Conservation (phyloP, 257 asterid genomes). For the Solanum virginianum region DNA sequence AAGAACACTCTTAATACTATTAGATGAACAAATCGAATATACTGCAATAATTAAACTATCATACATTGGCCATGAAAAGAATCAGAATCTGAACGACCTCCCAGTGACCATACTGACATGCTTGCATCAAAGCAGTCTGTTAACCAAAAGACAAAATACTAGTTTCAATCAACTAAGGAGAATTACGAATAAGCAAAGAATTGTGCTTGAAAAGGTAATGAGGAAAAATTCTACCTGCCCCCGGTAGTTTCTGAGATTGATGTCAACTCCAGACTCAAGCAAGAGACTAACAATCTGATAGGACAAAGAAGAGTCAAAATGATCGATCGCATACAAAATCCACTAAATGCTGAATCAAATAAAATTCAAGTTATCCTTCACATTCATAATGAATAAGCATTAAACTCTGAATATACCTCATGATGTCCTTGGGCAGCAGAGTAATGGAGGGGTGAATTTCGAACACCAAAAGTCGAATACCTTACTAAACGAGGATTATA, state of each 20-base stretch:
- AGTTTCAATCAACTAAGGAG: not conserved
- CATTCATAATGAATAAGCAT: not conserved
- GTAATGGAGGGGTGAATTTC: constrained; percentile 84
- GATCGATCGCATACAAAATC: constrained; percentile 1
- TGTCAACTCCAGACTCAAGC: constrained; percentile 75
- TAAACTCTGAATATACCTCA: constrained; percentile 37
- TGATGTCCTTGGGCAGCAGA: constrained; percentile 92
- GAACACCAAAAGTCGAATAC: constrained; percentile 81
- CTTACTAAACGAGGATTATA: constrained; percentile 78
- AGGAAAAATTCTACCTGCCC: constrained; percentile 50
- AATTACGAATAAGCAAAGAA: not conserved
- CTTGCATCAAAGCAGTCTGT: constrained; percentile 96
- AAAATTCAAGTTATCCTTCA: not conserved
- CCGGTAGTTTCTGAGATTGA: constrained; percentile 72
- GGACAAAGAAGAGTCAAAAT: constrained; percentile 1
- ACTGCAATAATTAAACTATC: constrained; percentile 6
- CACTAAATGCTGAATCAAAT: not conserved
- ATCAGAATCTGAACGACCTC: constrained; percentile 83
- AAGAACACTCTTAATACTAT: not conserved
- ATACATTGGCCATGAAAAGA: constrained; percentile 71
- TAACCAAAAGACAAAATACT: constrained; percentile 6
- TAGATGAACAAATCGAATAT: not conserved
- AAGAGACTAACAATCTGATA: constrained; percentile 69
- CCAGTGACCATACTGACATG: constrained; percentile 92
- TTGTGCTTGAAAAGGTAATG: not conserved